A percentile compares a stretch with the other conserved stretches of the same genome.
These are phyloP conservation scores for Aegilops speltoides DNA, from an alignment of 176 grass and related monocot species.

Conservation along the genomic window DNA sequence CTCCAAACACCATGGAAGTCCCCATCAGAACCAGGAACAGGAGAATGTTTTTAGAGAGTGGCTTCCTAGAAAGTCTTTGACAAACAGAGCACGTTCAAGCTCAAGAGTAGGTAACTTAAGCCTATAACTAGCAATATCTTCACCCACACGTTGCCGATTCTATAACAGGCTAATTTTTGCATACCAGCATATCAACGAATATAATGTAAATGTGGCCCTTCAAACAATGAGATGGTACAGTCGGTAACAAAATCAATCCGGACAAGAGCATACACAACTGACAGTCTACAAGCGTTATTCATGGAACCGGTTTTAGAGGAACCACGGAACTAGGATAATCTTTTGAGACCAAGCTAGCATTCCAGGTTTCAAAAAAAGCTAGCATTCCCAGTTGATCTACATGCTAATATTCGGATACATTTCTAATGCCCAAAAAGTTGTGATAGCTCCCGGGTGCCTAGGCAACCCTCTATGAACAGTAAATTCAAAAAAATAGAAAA, in stretches of 20 bases:
- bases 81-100: constrained; percentile 66
- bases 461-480: too few relatives aligned
- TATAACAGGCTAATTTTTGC: constrained; percentile 26
- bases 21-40: constrained; percentile 89
- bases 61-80: constrained; percentile 76
- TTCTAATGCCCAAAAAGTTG: too few relatives aligned
- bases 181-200: constrained; percentile 27
- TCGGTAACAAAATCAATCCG: background rate
- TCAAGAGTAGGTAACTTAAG: constrained; percentile 85
- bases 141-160: constrained; percentile 82
- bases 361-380: too few relatives aligned
- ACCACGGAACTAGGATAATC: too few relatives aligned
- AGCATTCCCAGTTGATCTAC: too few relatives aligned
- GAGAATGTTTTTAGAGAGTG: constrained; percentile 62
- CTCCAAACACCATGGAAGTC: constrained; percentile 95
- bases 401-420: too few relatives aligned
- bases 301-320: background rate
- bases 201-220: background rate
- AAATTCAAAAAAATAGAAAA: too few relatives aligned
- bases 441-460: too few relatives aligned
- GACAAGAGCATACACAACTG: background rate
- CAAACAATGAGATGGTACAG: background rate
- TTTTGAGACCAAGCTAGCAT: too few relatives aligned
- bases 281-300: background rate
- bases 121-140: constrained; percentile 84